Percentiles rank a stretch among this genome's conserved stretches.
Evolutionary conservation across 352 stramenopile genomes (phyloP).

Genomic region (Phytopythium oedochilum): DNA sequence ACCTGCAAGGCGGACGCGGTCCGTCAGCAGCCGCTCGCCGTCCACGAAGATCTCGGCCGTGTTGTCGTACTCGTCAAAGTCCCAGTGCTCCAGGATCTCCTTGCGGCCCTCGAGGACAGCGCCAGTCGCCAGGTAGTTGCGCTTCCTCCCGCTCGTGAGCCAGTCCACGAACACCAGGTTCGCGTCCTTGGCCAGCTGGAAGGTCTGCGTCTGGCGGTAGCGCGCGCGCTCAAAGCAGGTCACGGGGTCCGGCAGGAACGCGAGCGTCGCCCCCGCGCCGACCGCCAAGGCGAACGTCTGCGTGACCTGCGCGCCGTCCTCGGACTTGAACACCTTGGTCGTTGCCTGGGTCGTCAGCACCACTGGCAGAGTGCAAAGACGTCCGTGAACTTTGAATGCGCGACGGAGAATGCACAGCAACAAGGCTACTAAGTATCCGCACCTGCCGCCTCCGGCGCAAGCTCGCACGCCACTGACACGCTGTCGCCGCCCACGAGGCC

Average conservation of each 20-base stretch:
- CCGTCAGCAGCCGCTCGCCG: slow-evolving; percentile 45
- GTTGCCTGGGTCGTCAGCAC: slow-evolving; percentile 78
- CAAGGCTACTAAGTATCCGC: slow-evolving; percentile 4
- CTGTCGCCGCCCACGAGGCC: slow-evolving; percentile 75
- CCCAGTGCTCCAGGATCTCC: slow-evolving; percentile 75
- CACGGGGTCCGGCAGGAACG: slow-evolving; percentile 72
- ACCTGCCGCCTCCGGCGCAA: slow-evolving; percentile 47
- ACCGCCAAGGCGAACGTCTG: slow-evolving; percentile 58
- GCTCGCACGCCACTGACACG: slow-evolving; percentile 53
- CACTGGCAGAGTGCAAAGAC: slow-evolving; percentile 26
- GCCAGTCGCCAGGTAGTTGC: slow-evolving; percentile 64
- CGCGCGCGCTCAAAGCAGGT: slow-evolving; percentile 74
- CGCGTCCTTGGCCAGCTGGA: slow-evolving; percentile 36
- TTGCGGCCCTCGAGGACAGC: slow-evolving; percentile 51
- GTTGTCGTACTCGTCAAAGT: slow-evolving; percentile 75
- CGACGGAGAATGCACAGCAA: slow-evolving; percentile 3
- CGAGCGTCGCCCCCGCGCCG: slow-evolving; percentile 47
- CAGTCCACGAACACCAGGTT: slow-evolving; percentile 83
- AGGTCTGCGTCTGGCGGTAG: slow-evolving; percentile 65
- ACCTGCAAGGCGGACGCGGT: slow-evolving; percentile 69
- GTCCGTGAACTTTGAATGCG: no score
- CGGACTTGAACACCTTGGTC: slow-evolving; percentile 86
- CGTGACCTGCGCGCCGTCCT: slow-evolving; percentile 31
- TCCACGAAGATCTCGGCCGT: slow-evolving; percentile 51
- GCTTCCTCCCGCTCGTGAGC: slow-evolving; percentile 81